Evolutionary conservation across 2,329 filamentous ascomycete genomes (phyloP), one percentile per base, ranked within the genome.

Genomic region (Ampelomyces quisqualis): DNA sequence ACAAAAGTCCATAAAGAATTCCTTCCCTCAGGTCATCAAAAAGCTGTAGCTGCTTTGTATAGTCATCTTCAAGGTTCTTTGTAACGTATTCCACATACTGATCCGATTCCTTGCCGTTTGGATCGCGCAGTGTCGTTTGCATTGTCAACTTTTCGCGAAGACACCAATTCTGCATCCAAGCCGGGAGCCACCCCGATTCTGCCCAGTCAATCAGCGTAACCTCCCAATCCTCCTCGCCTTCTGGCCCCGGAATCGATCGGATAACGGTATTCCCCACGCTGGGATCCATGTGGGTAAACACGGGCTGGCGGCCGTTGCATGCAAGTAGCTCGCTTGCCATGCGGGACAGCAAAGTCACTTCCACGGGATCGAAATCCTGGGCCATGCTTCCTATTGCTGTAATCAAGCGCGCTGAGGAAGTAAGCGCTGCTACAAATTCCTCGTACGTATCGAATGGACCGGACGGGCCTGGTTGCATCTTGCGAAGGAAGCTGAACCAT

Each of bases 381-480:
- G 10, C 6, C 10, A 23, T 23, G 10, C 10, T 23, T 10, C 21
- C 21, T 10, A 23, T 10, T 23, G 21, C 21, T 23, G 6, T 6
- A 23, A 23, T 23, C 21, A 6, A 6, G 21, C 21, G 21, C 21
- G 21, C 21, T 10, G 21, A 23, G 21, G 21, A 7, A 23, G 21
- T 23, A 23, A 29, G 27, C 4, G 29, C 29, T 11, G 21, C 21
- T 9, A 26, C 10, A 19, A 20, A 40, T 1, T 40, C 38, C 19
- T 40, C 31, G n/a, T 40, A 34, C 3, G 23, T 34, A 2, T 29
- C 13, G 23, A 21, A 40, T 11, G 30, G 38, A 10, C 38, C 38
- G 20, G 18, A 15, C 2, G 13, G 15, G 8, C 10, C 14, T 14
- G 3, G 17, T 10, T 4, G 3, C 19, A n/a, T 7, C 10, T 6